Conservation (phyloP, 2,329 filamentous ascomycete genomes). For the Pseudocercospora macadamiae region DNA sequence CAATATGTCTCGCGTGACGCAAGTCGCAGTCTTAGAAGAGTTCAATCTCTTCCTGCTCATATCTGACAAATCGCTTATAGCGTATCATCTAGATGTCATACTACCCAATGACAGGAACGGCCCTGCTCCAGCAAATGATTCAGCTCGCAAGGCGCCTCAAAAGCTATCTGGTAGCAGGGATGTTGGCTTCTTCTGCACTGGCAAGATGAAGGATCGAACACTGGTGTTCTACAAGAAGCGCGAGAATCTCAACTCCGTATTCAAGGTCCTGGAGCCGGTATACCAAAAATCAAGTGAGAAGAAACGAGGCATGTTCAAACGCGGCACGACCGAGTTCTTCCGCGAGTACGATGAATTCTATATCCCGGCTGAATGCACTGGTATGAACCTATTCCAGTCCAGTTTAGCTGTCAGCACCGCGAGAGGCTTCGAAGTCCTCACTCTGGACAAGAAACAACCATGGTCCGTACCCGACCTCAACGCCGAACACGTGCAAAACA, state of each 20-base stretch:
- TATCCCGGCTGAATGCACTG: slow-evolving; percentile 91
- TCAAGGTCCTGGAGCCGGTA: slow-evolving; percentile 93
- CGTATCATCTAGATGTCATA: slow-evolving; percentile 89
- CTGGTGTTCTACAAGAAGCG: slow-evolving; percentile 97
- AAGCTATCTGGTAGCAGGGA: slow-evolving; percentile 85
- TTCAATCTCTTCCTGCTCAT: slow-evolving; percentile 92
- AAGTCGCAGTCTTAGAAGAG: slow-evolving; percentile 92
- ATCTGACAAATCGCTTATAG: slow-evolving; percentile 86
- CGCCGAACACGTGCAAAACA: slow-evolving; percentile 76
- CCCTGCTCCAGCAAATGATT: slow-evolving; percentile 60
- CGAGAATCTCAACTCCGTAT: slow-evolving; percentile 82
- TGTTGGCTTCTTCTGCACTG: slow-evolving; percentile 94
- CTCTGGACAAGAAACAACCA: slow-evolving; percentile 93
- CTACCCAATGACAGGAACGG: slow-evolving; percentile 57
- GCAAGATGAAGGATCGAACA: slow-evolving; percentile 94
- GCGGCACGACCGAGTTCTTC: slow-evolving; percentile 89
- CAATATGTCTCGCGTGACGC: slow-evolving; percentile 75
- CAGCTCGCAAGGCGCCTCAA: slow-evolving; percentile 81
- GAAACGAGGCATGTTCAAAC: slow-evolving; percentile 69
- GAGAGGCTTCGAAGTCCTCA: slow-evolving; percentile 93
- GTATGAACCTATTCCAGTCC: slow-evolving; percentile 93
- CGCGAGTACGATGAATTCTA: slow-evolving; percentile 99
- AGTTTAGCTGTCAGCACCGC: slow-evolving; percentile 89
- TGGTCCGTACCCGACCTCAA: slow-evolving; percentile 90
- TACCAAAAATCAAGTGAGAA: slow-evolving; percentile 90